phyloP scores from a whole-genome alignment of 2,329 filamentous ascomycete genomes.

The Diaporthe vexans region DNA sequence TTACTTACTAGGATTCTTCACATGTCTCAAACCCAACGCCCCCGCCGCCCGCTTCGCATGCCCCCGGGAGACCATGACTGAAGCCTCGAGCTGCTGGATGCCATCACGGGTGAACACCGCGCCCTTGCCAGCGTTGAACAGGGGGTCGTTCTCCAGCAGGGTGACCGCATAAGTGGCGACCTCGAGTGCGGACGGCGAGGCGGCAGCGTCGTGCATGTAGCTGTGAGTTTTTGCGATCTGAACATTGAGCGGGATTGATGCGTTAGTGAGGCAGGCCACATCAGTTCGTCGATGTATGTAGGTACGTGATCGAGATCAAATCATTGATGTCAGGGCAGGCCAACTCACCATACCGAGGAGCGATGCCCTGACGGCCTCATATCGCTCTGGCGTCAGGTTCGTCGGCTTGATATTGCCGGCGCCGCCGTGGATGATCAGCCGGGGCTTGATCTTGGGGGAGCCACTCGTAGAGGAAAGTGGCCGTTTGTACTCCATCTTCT shows the following conservation, averaged over 20 bases:
- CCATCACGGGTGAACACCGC: constrained; percentile 90
- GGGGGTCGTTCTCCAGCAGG: constrained; percentile 81
- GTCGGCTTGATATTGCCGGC: constrained; percentile 77
- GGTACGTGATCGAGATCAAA: too few relatives aligned
- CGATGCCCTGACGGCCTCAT: constrained; percentile 69
- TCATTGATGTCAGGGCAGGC: too few relatives aligned
- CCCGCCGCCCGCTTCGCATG: constrained; percentile 83
- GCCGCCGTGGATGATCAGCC: constrained; percentile 80
- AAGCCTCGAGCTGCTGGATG: constrained; percentile 87
- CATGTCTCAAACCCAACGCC: constrained; percentile 78
- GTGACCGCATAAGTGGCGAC: constrained; percentile 81
- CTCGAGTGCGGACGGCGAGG: constrained; percentile 71
- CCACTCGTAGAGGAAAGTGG: constrained; percentile 2
- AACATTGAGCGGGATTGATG: too few relatives aligned
- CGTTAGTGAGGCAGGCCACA: too few relatives aligned
- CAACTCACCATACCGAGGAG: constrained; percentile 76
- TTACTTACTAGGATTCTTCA: constrained; percentile 76
- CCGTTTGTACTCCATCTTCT: constrained; percentile 58
- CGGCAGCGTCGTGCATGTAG: constrained; percentile 59
- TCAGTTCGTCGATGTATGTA: too few relatives aligned
- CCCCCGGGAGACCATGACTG: constrained; percentile 84
- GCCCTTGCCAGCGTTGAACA: constrained; percentile 88
- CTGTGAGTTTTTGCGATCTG: constrained; percentile 61
- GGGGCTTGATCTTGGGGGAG: constrained; percentile 59
- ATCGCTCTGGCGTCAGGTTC: constrained; percentile 70